These are phyloP conservation scores for Paramecium primaurelia DNA, from an alignment of 73 alveolate species.

Conservation along the genomic window DNA sequence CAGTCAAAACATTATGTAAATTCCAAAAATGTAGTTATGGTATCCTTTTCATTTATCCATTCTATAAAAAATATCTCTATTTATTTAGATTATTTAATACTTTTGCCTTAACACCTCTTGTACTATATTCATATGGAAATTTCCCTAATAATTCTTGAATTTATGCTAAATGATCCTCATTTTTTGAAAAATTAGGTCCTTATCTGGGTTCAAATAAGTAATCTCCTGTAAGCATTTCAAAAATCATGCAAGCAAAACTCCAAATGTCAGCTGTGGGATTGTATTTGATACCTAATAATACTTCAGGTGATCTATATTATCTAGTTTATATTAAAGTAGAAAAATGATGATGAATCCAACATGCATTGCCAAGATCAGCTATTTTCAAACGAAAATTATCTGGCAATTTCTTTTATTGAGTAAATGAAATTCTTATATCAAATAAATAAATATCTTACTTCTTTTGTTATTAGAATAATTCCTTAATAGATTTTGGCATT, in stretches of 20 bases:
- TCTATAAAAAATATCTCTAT: conserved; percentile 38
- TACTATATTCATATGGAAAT: conserved; percentile 71
- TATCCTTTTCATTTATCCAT: conserved; percentile 52
- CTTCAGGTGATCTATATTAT: conserved; percentile 69
- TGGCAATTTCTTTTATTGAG: conserved; percentile 26
- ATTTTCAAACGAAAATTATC: conserved; percentile 81
- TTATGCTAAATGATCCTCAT: conserved; percentile 87
- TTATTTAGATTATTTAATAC: not conserved
- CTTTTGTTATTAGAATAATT: conserved; percentile 12
- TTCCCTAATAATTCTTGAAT: conserved; percentile 79
- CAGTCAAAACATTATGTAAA: conserved; percentile 29
- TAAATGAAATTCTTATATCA: conserved; percentile 32
- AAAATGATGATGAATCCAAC: conserved; percentile 93
- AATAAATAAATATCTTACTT: not conserved
- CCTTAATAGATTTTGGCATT: conserved; percentile 26
- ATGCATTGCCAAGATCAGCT: conserved; percentile 96
- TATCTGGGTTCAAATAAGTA: conserved; percentile 92
- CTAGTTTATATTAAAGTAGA: conserved; percentile 92
- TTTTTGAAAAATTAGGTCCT: conserved; percentile 65
- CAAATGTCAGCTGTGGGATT: conserved; percentile 93
- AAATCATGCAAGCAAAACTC: conserved; percentile 95
- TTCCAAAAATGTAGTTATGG: conserved; percentile 50
- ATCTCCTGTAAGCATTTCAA: conserved; percentile 96
- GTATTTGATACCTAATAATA: conserved; percentile 85
- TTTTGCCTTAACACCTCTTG: conserved; percentile 67